These are phyloP conservation scores for Pterula multifida DNA, from an alignment of 1,284 basidiomycete species.

Conservation along the genomic window DNA sequence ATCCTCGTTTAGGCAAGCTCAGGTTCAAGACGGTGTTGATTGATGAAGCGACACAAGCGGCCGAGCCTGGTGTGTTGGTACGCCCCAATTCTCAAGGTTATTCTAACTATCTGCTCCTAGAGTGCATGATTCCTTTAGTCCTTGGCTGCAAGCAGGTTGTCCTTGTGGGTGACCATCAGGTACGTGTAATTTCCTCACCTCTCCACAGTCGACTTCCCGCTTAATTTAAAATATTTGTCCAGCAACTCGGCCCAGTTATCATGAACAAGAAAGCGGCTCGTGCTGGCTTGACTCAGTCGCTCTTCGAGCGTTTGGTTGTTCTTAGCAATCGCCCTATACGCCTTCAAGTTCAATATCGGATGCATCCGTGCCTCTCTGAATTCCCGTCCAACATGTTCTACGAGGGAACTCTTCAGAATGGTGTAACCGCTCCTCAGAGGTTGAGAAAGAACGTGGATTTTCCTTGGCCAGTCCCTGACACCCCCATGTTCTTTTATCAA, in stretches of 20 bases:
- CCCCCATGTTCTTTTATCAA: constrained; percentile 99
- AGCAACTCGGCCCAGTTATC: constrained; percentile 97
- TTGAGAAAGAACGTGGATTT: constrained; percentile 97
- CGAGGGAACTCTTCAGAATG: constrained; percentile 97
- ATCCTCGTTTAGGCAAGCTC: constrained; percentile 89
- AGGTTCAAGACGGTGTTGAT: constrained; percentile 98
- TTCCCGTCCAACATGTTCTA: constrained; percentile 99
- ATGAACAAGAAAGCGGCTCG: constrained; percentile 99
- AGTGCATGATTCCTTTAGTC: constrained; percentile 98
- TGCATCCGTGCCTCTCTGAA: constrained; percentile 98
- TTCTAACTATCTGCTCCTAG: constrained; percentile 26
- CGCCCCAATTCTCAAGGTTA: constrained; percentile 9
- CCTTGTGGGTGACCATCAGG: constrained; percentile 93
- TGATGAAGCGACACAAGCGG: constrained; percentile 97
- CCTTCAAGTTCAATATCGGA: constrained; percentile 98
- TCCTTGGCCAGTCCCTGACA: constrained; percentile 96
- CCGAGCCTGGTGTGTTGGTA: constrained; percentile 74
- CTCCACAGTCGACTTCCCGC: constrained; percentile 1
- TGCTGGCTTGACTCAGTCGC: constrained; percentile 92
- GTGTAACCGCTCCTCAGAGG: constrained; percentile 96
- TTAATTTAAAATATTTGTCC: constrained; percentile 8
- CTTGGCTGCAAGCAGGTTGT: constrained; percentile 98
- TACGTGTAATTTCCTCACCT: constrained; percentile 14
- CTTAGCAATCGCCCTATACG: constrained; percentile 95
- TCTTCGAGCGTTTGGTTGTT: constrained; percentile 95